Conservation (phyloP, 1,284 basidiomycete species). For the Ceratobasidium sp. region DNA sequence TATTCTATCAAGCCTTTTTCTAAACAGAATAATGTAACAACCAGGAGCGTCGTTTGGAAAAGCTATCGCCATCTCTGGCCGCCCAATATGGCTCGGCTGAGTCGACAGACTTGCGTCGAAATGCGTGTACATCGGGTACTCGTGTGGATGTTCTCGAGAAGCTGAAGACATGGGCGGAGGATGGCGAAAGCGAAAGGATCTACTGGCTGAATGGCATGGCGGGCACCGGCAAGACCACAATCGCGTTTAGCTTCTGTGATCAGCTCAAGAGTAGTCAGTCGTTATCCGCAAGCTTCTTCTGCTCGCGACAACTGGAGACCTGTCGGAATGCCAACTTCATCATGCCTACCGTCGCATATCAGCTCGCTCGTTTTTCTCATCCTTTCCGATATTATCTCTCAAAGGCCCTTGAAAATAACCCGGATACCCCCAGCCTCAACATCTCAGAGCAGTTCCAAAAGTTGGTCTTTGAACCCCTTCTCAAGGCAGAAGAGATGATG, state of each 20-base stretch:
- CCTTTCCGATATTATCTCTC: background rate
- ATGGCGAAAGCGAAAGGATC: background rate
- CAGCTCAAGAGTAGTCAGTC: background rate
- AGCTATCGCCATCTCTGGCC: background rate
- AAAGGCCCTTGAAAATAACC: background rate
- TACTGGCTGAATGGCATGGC: background rate
- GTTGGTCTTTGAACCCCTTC: background rate
- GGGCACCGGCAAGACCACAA: too few relatives aligned
- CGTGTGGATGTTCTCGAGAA: background rate
- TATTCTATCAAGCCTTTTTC: background rate
- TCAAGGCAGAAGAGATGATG: background rate
- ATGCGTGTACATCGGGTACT: background rate
- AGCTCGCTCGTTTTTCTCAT: background rate
- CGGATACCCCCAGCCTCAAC: background rate
- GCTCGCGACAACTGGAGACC: background rate
- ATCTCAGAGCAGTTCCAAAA: background rate
- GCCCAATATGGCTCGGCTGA: background rate
- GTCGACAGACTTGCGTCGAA: background rate
- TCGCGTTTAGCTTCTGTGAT: background rate
- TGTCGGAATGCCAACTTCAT: background rate
- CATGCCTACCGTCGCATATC: constrained; percentile 7
- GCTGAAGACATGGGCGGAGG: background rate
- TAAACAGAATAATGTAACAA: background rate
- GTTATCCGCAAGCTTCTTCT: constrained; percentile 26
- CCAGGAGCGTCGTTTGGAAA: background rate